These are phyloP conservation scores for Celoporthe dispersa DNA, from an alignment of 2,329 filamentous ascomycete genomes.

Conservation along the genomic window DNA sequence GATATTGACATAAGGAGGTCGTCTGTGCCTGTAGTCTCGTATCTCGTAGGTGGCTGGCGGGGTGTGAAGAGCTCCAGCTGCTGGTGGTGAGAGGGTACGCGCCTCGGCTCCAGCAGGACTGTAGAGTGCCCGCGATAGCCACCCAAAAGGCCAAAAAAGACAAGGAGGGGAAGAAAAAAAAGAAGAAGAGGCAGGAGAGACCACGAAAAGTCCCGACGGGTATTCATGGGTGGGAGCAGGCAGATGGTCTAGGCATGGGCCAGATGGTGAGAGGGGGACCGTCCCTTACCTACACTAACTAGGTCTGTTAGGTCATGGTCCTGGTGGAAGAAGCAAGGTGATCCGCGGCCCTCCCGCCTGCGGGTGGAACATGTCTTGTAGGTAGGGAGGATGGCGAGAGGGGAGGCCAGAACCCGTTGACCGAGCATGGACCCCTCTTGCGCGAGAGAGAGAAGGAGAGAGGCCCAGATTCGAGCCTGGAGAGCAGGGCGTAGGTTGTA, in stretches of 20 bases:
- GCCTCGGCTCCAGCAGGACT: neutral
- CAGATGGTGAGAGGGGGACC: neutral
- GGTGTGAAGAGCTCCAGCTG: neutral
- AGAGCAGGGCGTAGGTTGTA: neutral
- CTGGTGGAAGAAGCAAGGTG: neutral
- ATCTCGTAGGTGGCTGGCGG: too few relatives aligned
- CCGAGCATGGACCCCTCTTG: neutral
- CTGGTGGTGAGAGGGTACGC: neutral
- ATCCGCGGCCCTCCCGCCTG: neutral
- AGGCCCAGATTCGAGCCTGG: neutral
- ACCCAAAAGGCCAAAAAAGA: too few relatives aligned
- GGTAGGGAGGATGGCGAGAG: neutral
- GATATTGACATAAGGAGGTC: neutral
- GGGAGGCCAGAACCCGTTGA: neutral
- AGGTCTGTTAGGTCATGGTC: neutral
- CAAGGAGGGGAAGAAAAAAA: too few relatives aligned
- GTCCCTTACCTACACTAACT: neutral
- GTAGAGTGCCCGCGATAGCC: neutral
- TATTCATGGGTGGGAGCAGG: neutral
- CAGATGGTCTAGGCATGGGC: neutral
- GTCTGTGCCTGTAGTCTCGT: neutral
- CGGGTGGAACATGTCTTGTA: conserved; percentile 3
- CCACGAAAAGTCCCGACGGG: too few relatives aligned
- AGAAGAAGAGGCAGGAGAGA: too few relatives aligned
- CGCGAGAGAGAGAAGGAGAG: neutral